phyloP scores from a whole-genome alignment of 176 grass and related monocot genomes.

The Oryza brachyantha region DNA sequence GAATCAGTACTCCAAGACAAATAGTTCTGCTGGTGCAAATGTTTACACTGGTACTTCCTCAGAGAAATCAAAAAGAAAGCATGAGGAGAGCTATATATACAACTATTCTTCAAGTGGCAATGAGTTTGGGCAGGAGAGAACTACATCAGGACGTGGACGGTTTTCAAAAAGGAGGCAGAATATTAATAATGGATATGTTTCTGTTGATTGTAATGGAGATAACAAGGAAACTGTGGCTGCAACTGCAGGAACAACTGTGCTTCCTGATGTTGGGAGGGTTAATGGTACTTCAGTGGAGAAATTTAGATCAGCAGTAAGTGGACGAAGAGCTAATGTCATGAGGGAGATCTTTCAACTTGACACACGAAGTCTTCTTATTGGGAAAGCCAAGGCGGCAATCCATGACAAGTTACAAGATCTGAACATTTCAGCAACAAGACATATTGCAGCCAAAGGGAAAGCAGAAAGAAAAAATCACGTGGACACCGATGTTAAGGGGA shows the following conservation, averaged over 20 bases:
- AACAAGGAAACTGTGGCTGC: not conserved
- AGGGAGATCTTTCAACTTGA: conserved; percentile 58
- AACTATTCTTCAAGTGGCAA: conserved; percentile 43
- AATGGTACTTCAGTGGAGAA: conserved; percentile 35
- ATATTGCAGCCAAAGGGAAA: conserved; percentile 14
- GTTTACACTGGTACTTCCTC: not conserved
- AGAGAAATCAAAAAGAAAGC: conserved; percentile 46
- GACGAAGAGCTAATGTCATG: conserved; percentile 49
- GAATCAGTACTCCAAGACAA: conserved; percentile 41
- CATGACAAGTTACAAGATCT: conserved; percentile 41
- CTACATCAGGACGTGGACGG: conserved; percentile 27
- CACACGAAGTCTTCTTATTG: conserved; percentile 38
- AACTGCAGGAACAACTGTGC: conserved; percentile 5
- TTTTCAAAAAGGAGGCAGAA: conserved; percentile 46
- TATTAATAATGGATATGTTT: conserved; percentile 21
- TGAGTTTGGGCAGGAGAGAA: conserved; percentile 33
- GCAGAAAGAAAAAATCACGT: conserved; percentile 14
- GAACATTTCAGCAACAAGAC: conserved; percentile 25
- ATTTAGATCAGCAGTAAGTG: conserved; percentile 27
- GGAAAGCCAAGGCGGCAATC: conserved; percentile 44
- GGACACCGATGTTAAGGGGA: not conserved
- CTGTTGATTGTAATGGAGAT: not conserved
- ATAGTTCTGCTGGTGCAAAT: conserved; percentile 25
- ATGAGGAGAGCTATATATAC: conserved; percentile 45
- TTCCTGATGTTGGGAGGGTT: conserved; percentile 18